Evolutionary conservation across 2,329 filamentous ascomycete species (phyloP).

Genomic region (Pestalotiopsis sp.): DNA sequence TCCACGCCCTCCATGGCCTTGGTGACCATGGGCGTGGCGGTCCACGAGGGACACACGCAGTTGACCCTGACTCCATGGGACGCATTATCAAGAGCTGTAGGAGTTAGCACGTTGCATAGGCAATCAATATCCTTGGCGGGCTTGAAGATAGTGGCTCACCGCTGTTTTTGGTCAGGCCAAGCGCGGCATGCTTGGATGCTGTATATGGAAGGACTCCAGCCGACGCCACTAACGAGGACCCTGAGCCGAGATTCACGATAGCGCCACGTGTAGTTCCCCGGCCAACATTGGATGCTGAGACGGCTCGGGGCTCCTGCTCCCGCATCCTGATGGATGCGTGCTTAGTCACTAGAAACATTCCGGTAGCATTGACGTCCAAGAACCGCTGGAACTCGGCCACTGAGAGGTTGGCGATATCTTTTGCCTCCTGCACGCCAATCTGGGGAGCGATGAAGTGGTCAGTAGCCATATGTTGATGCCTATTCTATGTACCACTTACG

Average conservation of each 20-base stretch:
- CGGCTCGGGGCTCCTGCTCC: constrained; percentile 18
- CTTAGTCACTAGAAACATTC: constrained; percentile 20
- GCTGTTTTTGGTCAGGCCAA: constrained; percentile 1
- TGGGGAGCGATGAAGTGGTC: neutral
- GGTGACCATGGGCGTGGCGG: constrained; percentile 28
- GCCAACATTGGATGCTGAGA: neutral
- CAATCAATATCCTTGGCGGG: neutral
- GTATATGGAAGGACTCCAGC: constrained; percentile 2
- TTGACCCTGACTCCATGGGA: constrained; percentile 28
- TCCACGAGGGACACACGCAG: constrained; percentile 28
- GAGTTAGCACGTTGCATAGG: no score
- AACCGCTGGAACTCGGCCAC: constrained; percentile 12
- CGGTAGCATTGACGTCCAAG: constrained; percentile 19
- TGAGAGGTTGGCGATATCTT: neutral
- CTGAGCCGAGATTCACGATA: constrained; percentile 19
- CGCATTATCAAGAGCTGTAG: constrained; percentile 23
- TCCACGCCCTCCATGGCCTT: constrained; percentile 16
- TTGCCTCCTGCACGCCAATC: neutral
- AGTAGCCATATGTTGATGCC: neutral
- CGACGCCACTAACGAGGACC: neutral
- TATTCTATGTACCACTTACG: neutral
- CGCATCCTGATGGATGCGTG: constrained; percentile 17
- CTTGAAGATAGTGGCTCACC: neutral
- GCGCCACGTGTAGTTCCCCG: constrained; percentile 18
- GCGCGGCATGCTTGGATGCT: constrained; percentile 3